Conservation (phyloP, 1,139 yeast species). For the Kodamaea fungicola region DNA sequence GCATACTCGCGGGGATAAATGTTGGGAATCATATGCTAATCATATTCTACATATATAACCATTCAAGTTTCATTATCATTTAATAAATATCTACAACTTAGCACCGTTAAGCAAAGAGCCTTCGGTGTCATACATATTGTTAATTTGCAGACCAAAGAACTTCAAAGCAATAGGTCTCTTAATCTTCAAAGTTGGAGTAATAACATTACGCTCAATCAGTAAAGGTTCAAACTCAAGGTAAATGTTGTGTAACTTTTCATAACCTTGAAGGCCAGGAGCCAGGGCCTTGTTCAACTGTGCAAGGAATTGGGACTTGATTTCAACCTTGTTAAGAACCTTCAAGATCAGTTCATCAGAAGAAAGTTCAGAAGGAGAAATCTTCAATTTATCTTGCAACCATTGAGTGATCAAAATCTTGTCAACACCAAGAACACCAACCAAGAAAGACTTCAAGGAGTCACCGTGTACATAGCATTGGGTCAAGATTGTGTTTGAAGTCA, state of each 20-base stretch:
- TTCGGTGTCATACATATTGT: conserved; percentile 19
- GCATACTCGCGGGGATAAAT: no score
- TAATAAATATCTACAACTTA: conserved; percentile 10
- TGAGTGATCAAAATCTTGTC: conserved; percentile 17
- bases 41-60: no score
- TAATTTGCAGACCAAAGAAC: conserved; percentile 18
- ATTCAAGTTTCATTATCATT: no score
- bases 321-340: conserved; percentile 13
- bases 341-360: conserved; percentile 14
- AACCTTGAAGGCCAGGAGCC: conserved; percentile 16
- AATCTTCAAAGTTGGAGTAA: conserved; percentile 26
- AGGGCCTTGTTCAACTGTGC: conserved; percentile 10
- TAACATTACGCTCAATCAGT: conserved; percentile 19
- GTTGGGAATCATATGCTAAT: no score
- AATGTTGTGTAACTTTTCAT: conserved; percentile 22
- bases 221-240: conserved; percentile 24
- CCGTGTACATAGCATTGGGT: conserved; percentile 22
- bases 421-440: conserved; percentile 21
- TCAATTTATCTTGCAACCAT: conserved; percentile 13
- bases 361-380: conserved; percentile 14
- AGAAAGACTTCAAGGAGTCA: conserved; percentile 18
- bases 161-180: conserved; percentile 23
- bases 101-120: conserved; percentile 14
- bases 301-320: conserved; percentile 10
- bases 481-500: conserved; percentile 17